Conservation (phyloP, 805 yeast genomes). For the Blastobotrys attinorum region DNA sequence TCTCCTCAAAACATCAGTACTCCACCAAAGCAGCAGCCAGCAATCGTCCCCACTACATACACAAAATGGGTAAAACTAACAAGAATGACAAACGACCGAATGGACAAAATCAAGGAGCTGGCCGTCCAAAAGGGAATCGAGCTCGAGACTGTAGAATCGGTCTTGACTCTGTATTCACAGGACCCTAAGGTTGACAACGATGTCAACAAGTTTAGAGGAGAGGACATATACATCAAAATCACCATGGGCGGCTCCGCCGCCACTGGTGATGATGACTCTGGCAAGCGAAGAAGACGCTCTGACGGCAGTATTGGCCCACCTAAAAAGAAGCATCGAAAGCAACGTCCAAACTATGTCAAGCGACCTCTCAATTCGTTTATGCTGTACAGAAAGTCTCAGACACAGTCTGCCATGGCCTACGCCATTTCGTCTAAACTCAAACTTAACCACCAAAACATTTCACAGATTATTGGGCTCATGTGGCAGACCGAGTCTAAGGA, state of each 20-base stretch:
- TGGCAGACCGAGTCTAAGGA: constrained; percentile 37
- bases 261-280: constrained; percentile 6
- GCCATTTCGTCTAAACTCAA: constrained; percentile 24
- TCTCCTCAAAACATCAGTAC: neutral
- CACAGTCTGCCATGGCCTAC: constrained; percentile 33
- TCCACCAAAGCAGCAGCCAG: neutral
- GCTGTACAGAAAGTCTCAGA: constrained; percentile 39
- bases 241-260: constrained; percentile 16
- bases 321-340: constrained; percentile 16
- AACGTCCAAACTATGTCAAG: constrained; percentile 29
- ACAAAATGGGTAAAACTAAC: constrained; percentile 25
- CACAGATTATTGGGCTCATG: constrained; percentile 37
- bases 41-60: constrained; percentile 6
- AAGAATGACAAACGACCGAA: constrained; percentile 20
- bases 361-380: constrained; percentile 42
- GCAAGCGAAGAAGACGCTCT: constrained; percentile 11
- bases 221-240: constrained; percentile 21
- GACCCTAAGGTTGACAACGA: constrained; percentile 16
- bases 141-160: constrained; percentile 21
- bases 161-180: constrained; percentile 20
- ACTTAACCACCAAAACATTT: constrained; percentile 36
- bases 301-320: constrained; percentile 6
- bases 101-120: constrained; percentile 19
- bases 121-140: constrained; percentile 24
- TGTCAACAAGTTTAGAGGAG: constrained; percentile 17